A percentile compares a stretch with the other conserved stretches of the same genome.
These are phyloP conservation scores for Fusarium verrucosum DNA, from an alignment of 2,329 filamentous ascomycete genomes.

Conservation along the genomic window DNA sequence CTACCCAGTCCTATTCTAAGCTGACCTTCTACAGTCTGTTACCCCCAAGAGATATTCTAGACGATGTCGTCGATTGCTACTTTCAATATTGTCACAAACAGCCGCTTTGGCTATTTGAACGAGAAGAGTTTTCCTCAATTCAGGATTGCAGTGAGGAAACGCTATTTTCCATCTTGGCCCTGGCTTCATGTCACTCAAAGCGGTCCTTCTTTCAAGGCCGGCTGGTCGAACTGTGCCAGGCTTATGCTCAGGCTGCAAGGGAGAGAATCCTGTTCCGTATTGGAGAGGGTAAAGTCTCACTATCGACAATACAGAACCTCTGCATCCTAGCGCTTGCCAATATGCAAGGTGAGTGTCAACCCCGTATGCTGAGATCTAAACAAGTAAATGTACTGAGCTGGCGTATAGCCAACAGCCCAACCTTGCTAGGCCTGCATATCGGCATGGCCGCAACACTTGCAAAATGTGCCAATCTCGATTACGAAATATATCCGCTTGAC, in stretches of 20 bases:
- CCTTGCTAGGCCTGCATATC: background rate
- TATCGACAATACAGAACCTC: background rate
- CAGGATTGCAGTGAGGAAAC: background rate
- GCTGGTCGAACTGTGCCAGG: background rate
- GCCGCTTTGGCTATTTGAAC: background rate
- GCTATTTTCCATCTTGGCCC: background rate
- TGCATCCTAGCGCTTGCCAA: background rate
- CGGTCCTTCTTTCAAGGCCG: background rate
- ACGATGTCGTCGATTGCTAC: background rate
- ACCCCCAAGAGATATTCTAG: background rate
- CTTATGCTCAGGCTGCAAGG: background rate
- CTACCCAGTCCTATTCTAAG: rapidly evolving
- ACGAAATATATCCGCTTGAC: background rate
- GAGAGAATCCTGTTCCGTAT: background rate
- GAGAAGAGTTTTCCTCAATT: background rate
- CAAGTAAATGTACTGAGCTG: rapidly evolving
- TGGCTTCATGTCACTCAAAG: background rate
- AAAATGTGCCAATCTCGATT: background rate
- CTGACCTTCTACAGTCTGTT: background rate
- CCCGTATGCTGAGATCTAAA: rapidly evolving
- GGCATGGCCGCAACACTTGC: background rate
- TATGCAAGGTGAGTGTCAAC: background rate
- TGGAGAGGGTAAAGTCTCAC: background rate
- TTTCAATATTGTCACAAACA: background rate
- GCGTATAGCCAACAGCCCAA: background rate